Evolutionary conservation across 495 filamentous ascomycete genomes (phyloP).

Genomic region (Cercophora samala): DNA sequence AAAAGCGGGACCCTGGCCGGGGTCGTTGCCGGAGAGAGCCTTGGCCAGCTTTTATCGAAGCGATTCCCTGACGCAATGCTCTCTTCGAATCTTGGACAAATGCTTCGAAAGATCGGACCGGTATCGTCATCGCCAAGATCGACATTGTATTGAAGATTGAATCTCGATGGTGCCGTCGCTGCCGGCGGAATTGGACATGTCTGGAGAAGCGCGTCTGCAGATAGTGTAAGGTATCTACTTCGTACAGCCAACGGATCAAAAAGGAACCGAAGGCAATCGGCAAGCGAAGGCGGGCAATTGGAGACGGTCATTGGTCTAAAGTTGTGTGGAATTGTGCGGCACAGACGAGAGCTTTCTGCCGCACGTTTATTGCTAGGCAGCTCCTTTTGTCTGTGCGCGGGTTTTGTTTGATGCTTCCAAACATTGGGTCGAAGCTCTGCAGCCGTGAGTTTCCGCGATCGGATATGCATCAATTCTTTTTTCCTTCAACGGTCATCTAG

Average conservation of each 20-base stretch:
- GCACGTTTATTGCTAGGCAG: conserved; percentile 21
- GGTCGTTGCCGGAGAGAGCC: background rate
- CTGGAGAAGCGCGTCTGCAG: background rate
- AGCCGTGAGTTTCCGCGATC: background rate
- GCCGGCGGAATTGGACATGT: background rate
- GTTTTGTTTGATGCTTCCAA: background rate
- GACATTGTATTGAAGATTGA: background rate
- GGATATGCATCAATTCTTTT: background rate
- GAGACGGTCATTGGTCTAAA: conserved; percentile 1
- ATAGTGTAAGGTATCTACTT: background rate
- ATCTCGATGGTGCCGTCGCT: background rate
- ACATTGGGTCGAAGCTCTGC: background rate
- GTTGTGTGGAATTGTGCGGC: background rate
- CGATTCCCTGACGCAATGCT: conserved; percentile 21
- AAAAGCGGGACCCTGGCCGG: background rate
- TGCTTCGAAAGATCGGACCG: background rate
- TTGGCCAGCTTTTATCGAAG: conserved; percentile 13
- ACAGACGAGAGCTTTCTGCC: conserved; percentile 18
- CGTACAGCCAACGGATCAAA: background rate
- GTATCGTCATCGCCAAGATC: conserved; percentile 4
- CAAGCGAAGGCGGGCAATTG: background rate
- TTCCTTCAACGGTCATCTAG: background rate
- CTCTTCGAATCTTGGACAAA: conserved; percentile 18
- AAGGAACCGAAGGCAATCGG: background rate
- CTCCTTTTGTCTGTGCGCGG: conserved; percentile 13